Conservation (phyloP, 192 early-diverging fungal species). For the Entomortierella beljakovae region DNA sequence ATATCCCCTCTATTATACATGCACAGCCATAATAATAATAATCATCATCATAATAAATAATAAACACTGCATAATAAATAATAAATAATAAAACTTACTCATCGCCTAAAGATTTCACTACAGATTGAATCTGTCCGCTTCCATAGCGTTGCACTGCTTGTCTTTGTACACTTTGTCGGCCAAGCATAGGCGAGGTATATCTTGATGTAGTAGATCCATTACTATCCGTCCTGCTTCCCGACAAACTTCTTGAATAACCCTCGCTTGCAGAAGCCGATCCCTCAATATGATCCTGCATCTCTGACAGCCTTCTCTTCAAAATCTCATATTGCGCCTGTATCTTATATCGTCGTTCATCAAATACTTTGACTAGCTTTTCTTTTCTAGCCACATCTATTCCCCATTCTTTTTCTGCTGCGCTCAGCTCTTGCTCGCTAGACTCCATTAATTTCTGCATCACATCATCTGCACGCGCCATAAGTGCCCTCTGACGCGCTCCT, state of each 20-base stretch:
- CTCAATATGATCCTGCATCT: conserved; percentile 6
- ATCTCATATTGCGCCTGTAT: conserved; percentile 39
- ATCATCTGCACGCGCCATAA: conserved; percentile 66
- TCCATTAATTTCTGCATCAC: conserved; percentile 73
- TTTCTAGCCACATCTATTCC: conserved; percentile 47
- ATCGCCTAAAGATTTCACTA: conserved; percentile 15
- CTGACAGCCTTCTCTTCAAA: conserved; percentile 20
- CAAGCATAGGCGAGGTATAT: background rate
- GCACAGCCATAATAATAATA: too few relatives aligned
- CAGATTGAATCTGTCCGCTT: conserved; percentile 21
- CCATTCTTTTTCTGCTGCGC: conserved; percentile 67
- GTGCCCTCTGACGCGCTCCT: conserved; percentile 49
- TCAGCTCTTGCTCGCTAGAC: conserved; percentile 69
- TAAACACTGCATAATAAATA: background rate
- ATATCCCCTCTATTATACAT: too few relatives aligned
- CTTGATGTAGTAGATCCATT: background rate
- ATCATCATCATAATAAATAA: background rate
- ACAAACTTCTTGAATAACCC: background rate
- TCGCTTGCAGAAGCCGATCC: background rate
- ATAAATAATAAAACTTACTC: conserved; percentile 23
- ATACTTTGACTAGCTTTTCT: conserved; percentile 19
- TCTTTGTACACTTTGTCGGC: background rate
- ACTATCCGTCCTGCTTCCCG: background rate
- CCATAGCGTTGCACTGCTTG: conserved; percentile 25
- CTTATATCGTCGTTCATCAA: conserved; percentile 25